Base-by-base conservation (phyloP, 345 rosid genomes). In the Pelargonium nanum region DNA sequence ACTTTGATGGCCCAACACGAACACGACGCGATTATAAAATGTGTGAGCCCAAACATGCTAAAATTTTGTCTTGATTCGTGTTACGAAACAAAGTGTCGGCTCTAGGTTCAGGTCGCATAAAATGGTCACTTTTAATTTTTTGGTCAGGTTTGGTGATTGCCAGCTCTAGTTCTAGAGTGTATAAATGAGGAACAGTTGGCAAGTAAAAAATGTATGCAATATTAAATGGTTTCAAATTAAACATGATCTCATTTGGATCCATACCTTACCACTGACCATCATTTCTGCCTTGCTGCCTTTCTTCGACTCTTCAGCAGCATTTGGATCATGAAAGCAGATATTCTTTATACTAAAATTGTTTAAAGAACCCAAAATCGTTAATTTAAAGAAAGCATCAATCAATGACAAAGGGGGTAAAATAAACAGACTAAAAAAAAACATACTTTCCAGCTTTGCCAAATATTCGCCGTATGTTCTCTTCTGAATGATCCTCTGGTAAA, bases 401-500 rank as follows among this genome's bases (percentile, higher is more conserved):
- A 5, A 24, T 21, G 65, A 22, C 19, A 62, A 26, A n/a, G 61
- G 21, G 32, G 45, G 40, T 55, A 28, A 63, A 21, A 13, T 52
- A 24, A 45, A 48, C 22, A 5, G 40, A 56, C 24, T 4, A 70
- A 50, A 23, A 70, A 50, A 23, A 55, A 32, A 59, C 77, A 30
- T 84, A 92, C 98, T 71, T 83, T 79, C 98, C 98, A 56, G 81
- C 93, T 74, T 73, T 83, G 23, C 82, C 76, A 75, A 87, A 92
- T 55, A 87, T 76, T 71, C 69, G 76, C 58, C 64, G 66, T 53
- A 92, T 76, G 70, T 85, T 89, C 75, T 78, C 82, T 53, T 72
- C 75, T 9, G 97, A 87, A 75, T 85, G 93, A 80, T 89, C 91
- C 64, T 76, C 85, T 17, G 98, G 98, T 72, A 92, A 77, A 67